Evolutionary conservation across 2,329 filamentous ascomycete species (phyloP).

Genomic region (Aspergillus tanneri): DNA sequence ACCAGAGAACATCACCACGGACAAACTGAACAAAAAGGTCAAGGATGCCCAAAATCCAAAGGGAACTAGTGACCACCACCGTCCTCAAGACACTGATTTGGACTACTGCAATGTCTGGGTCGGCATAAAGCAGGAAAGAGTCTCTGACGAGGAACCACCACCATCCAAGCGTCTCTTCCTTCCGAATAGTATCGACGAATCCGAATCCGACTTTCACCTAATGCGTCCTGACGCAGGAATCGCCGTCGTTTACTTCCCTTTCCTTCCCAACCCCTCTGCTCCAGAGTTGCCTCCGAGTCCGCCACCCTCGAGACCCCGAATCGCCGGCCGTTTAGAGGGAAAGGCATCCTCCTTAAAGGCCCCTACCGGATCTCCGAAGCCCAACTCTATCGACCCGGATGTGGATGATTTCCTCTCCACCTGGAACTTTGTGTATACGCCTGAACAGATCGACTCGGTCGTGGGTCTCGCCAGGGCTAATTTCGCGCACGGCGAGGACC

Average conservation of each 20-base stretch:
- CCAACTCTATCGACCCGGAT: conserved; percentile 73
- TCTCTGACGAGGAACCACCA: conserved; percentile 54
- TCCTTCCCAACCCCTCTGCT: conserved; percentile 69
- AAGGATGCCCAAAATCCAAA: conserved; percentile 55
- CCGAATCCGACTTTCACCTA: conserved; percentile 65
- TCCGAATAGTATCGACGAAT: conserved; percentile 54
- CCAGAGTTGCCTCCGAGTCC: conserved; percentile 29
- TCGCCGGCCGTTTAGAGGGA: conserved; percentile 23
- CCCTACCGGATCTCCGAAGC: conserved; percentile 27
- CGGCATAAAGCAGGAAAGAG: conserved; percentile 74
- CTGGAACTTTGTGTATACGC: conserved; percentile 97
- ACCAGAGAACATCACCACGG: conserved; percentile 61
- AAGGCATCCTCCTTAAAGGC: no score
- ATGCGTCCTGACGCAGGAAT: conserved; percentile 79
- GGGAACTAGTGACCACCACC: conserved; percentile 35
- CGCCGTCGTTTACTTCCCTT: conserved; percentile 84
- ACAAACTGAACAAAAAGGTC: conserved; percentile 64
- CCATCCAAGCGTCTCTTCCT: conserved; percentile 51
- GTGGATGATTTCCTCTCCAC: conserved; percentile 85
- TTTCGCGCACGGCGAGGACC: conserved; percentile 76
- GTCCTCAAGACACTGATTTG: conserved; percentile 54
- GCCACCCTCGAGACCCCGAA: conserved; percentile 23
- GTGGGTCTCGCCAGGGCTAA: conserved; percentile 81
- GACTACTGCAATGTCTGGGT: conserved; percentile 96
- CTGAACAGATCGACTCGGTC: conserved; percentile 82